A percentile compares a stretch with the other conserved stretches of the same genome.
These are phyloP conservation scores for Panellus pusillus DNA, from an alignment of 768 basidiomycete genomes.

Conservation along the genomic window DNA sequence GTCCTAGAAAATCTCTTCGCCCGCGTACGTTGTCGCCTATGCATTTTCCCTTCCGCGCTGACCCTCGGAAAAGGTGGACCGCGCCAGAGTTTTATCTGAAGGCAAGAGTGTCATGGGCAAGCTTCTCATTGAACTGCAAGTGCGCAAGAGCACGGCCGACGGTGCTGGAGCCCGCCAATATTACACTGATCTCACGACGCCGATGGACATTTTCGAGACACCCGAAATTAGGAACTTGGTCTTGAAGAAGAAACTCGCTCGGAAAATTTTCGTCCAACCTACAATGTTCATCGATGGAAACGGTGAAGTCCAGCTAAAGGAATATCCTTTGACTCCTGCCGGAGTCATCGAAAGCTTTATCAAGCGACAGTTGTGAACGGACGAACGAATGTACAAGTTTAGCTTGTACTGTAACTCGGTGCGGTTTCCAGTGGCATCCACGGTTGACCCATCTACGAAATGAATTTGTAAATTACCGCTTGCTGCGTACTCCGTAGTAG, in stretches of 20 bases:
- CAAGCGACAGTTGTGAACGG: conserved; percentile 54
- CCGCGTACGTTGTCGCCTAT: conserved; percentile 44
- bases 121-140: conserved; percentile 77
- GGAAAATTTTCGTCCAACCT: conserved; percentile 84
- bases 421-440: too few relatives aligned
- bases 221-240: conserved; percentile 79
- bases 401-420: conserved; percentile 1
- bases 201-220: conserved; percentile 48
- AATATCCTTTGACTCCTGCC: conserved; percentile 71
- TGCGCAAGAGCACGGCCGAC: conserved; percentile 84
- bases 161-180: conserved; percentile 75
- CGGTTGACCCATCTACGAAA: conserved; percentile 1
- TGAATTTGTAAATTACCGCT: too few relatives aligned
- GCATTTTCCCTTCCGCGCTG: not conserved
- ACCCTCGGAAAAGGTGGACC: conserved; percentile 57
- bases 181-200: conserved; percentile 79
- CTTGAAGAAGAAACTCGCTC: conserved; percentile 77
- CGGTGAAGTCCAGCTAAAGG: conserved; percentile 71
- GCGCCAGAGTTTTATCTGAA: conserved; percentile 59
- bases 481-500: too few relatives aligned
- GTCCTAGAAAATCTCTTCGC: conserved; percentile 68
- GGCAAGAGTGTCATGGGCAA: conserved; percentile 71
- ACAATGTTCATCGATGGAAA: conserved; percentile 67
- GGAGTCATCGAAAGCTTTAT: conserved; percentile 84
- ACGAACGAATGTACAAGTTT: too few relatives aligned